phyloP scores from a whole-genome alignment of 768 basidiomycete genomes.

The Xanthoconium stramineum region DNA sequence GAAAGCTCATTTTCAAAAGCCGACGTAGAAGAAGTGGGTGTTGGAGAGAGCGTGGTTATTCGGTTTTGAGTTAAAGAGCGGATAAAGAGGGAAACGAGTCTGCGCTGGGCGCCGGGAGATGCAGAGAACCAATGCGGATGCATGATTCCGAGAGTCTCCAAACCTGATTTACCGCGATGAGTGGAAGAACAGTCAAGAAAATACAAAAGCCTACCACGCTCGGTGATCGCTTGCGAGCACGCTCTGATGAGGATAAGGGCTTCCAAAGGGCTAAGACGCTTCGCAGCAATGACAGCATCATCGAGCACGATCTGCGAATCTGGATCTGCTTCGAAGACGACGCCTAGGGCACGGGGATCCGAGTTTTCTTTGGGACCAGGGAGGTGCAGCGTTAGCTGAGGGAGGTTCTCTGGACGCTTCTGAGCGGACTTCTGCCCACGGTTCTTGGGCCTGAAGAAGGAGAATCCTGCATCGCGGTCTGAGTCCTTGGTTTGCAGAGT shows the following conservation, averaged over 20 bases:
- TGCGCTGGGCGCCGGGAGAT: conserved; percentile 63
- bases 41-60: conserved; percentile 49
- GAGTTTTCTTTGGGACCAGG: conserved; percentile 49
- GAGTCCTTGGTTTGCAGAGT: conserved; percentile 31
- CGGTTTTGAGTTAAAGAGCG: conserved; percentile 53
- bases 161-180: conserved; percentile 41
- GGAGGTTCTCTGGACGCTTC: conserved; percentile 35
- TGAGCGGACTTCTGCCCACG: conserved; percentile 36
- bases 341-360: conserved; percentile 46
- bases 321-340: conserved; percentile 59
- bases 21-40: conserved; percentile 42
- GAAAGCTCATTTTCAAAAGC: conserved; percentile 64
- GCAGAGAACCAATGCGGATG: conserved; percentile 82
- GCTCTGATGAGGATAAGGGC: conserved; percentile 61
- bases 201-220: conserved; percentile 48
- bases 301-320: conserved; percentile 45
- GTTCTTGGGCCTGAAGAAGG: conserved; percentile 50
- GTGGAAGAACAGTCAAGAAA: conserved; percentile 4
- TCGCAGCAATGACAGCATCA: conserved; percentile 55
- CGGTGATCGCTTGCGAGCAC: conserved; percentile 63
- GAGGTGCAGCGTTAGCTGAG: conserved; percentile 63
- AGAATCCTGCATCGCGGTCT: conserved; percentile 44
- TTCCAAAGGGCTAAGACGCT: conserved; percentile 59
- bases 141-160: conserved; percentile 81
- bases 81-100: conserved; percentile 67